Evolutionary conservation across 495 filamentous ascomycete species (phyloP).

Genomic region (Daldinia caldariorum): DNA sequence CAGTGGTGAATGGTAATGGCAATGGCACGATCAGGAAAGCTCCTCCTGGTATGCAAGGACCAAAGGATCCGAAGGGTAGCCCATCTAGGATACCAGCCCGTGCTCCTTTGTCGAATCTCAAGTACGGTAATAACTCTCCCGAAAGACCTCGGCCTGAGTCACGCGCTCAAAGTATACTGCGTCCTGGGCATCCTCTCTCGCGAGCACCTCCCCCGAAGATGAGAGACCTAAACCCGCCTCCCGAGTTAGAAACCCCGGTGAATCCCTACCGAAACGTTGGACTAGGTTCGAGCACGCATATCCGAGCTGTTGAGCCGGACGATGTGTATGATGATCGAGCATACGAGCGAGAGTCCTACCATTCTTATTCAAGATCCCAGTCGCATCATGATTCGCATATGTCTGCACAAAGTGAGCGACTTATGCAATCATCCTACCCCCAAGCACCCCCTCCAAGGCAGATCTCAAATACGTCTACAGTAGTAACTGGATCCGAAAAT

Average conservation of each 20-base stretch:
- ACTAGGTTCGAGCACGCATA: constrained; percentile 70
- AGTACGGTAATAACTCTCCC: constrained; percentile 83
- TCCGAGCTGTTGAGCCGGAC: constrained; percentile 82
- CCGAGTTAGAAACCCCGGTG: constrained; percentile 70
- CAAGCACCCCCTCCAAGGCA: constrained; percentile 63
- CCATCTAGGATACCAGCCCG: constrained; percentile 87
- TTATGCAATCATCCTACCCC: constrained; percentile 47
- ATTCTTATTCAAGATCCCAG: constrained; percentile 35
- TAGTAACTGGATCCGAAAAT: constrained; percentile 84
- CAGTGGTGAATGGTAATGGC: constrained; percentile 50
- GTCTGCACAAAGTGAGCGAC: constrained; percentile 53
- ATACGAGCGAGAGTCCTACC: constrained; percentile 37
- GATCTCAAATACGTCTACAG: constrained; percentile 75
- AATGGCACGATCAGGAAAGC: constrained; percentile 46
- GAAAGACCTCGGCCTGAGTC: constrained; percentile 69
- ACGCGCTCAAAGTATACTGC: constrained; percentile 48
- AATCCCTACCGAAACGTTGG: constrained; percentile 71
- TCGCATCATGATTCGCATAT: constrained; percentile 50
- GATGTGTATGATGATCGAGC: constrained; percentile 81
- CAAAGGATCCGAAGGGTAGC: constrained; percentile 55
- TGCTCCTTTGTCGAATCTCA: constrained; percentile 80
- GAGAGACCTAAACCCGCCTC: constrained; percentile 77
- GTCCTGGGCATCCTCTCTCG: constrained; percentile 57
- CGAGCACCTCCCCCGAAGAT: constrained; percentile 87
- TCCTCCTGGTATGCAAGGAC: constrained; percentile 35